A percentile compares a stretch with the other conserved stretches of the same genome.
These are phyloP conservation scores for Dipodascus albidus DNA, from an alignment of 805 yeast genomes.

Conservation along the genomic window DNA sequence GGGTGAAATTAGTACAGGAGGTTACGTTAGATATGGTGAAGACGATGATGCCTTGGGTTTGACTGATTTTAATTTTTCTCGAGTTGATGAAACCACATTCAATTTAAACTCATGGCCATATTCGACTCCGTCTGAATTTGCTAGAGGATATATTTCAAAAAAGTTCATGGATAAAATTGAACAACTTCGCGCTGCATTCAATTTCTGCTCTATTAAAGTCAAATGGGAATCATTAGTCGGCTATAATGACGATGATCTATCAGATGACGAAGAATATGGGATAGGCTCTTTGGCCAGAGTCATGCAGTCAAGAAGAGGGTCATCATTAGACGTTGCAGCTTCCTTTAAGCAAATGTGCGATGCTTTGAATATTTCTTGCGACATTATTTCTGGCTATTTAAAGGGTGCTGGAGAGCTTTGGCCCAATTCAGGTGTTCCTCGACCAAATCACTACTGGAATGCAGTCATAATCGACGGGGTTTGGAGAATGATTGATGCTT, in stretches of 20 bases:
- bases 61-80: constrained; percentile 13
- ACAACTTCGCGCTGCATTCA: constrained; percentile 51
- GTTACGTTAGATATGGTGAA: background rate
- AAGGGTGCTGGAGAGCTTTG: constrained; percentile 56
- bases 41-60: constrained; percentile 4
- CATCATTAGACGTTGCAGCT: constrained; percentile 64
- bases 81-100: constrained; percentile 21
- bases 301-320: constrained; percentile 40
- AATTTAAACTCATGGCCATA: constrained; percentile 28
- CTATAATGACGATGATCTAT: constrained; percentile 9
- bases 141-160: constrained; percentile 39
- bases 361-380: constrained; percentile 59
- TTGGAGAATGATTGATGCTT: constrained; percentile 70
- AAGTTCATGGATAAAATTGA: constrained; percentile 47
- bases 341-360: constrained; percentile 63
- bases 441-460: constrained; percentile 83
- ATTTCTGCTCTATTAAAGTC: constrained; percentile 51
- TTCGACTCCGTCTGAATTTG: constrained; percentile 43
- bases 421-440: constrained; percentile 16
- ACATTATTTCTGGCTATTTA: constrained; percentile 70
- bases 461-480: constrained; percentile 67
- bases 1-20: constrained; percentile 17
- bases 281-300: constrained; percentile 12
- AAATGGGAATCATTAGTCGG: constrained; percentile 29
- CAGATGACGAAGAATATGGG: background rate